Conservation (phyloP, 192 early-diverging fungal genomes). For the Entrophospora sp. region DNA sequence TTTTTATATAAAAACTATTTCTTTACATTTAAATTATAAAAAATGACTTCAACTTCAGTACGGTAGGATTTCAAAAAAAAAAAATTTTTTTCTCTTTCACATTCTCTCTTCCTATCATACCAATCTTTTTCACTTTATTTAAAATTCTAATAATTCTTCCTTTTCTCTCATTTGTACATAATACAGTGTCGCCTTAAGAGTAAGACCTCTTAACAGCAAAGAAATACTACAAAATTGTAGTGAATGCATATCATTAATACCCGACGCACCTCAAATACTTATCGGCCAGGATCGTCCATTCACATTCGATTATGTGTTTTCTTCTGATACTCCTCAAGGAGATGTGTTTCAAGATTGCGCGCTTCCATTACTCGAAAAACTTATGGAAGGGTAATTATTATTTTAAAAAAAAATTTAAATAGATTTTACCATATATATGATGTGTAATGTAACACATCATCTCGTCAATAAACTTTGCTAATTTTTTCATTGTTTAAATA, state of each 20-base stretch:
- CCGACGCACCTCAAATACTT: constrained; percentile 53
- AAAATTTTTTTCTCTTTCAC: background rate
- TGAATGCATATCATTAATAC: constrained; percentile 50
- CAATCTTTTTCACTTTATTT: background rate
- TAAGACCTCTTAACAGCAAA: constrained; percentile 68
- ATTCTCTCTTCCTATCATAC: background rate
- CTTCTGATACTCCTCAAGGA: constrained; percentile 41
- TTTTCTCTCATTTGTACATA: background rate
- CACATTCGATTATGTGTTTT: constrained; percentile 66
- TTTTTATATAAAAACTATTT: background rate
- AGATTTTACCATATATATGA: background rate
- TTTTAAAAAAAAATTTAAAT: background rate
- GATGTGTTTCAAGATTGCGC: constrained; percentile 51
- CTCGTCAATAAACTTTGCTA: background rate
- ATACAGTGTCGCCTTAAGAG: constrained; percentile 64
- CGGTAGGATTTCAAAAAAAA: constrained; percentile 6
- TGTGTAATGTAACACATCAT: no score
- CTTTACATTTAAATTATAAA: background rate
- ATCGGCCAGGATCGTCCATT: constrained; percentile 55
- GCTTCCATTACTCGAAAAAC: constrained; percentile 51
- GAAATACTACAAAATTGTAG: constrained; percentile 55
- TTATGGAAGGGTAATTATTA: constrained; percentile 59
- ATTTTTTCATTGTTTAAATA: background rate
- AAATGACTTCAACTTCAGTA: constrained; percentile 13
- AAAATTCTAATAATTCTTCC: background rate